These are phyloP conservation scores for Furcasterigmium sp. DNA, from an alignment of 2,329 filamentous ascomycete species.

Conservation along the genomic window DNA sequence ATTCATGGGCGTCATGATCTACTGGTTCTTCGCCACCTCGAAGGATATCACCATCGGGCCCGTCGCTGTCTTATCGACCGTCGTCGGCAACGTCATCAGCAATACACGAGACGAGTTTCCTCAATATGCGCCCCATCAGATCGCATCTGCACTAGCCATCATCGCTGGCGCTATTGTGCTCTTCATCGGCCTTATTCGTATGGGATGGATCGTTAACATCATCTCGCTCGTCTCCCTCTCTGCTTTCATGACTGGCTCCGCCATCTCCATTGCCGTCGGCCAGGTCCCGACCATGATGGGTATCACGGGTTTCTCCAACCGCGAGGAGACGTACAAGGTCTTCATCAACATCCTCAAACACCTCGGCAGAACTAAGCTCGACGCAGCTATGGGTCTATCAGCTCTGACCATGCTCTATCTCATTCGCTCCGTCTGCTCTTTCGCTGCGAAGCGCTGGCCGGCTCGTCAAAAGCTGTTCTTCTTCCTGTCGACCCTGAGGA, in stretches of 20 bases:
- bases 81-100: slow-evolving; percentile 76
- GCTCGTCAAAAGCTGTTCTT: slow-evolving; percentile 71
- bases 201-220: slow-evolving; percentile 88
- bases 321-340: slow-evolving; percentile 74
- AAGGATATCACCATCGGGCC: slow-evolving; percentile 99
- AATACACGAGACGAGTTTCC: slow-evolving; percentile 54
- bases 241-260: slow-evolving; percentile 95
- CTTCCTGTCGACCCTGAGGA: slow-evolving; percentile 86
- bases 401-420: slow-evolving; percentile 73
- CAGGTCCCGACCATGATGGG: slow-evolving; percentile 82
- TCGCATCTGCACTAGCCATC: slow-evolving; percentile 75
- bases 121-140: slow-evolving; percentile 53
- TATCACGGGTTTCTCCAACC: slow-evolving; percentile 66
- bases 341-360: slow-evolving; percentile 78
- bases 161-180: slow-evolving; percentile 73
- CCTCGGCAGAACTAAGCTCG: slow-evolving; percentile 61
- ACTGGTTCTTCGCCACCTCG: slow-evolving; percentile 97
- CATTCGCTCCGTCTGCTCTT: slow-evolving; percentile 63
- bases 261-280: slow-evolving; percentile 79
- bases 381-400: slow-evolving; percentile 85
- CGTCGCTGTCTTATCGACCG: slow-evolving; percentile 90
- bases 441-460: slow-evolving; percentile 64
- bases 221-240: slow-evolving; percentile 88
- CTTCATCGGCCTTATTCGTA: slow-evolving; percentile 70
- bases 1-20: slow-evolving; percentile 90